Evolutionary conservation across 371 early-diverging fungal genomes (phyloP).

Genomic region (Mortierella sp.): DNA sequence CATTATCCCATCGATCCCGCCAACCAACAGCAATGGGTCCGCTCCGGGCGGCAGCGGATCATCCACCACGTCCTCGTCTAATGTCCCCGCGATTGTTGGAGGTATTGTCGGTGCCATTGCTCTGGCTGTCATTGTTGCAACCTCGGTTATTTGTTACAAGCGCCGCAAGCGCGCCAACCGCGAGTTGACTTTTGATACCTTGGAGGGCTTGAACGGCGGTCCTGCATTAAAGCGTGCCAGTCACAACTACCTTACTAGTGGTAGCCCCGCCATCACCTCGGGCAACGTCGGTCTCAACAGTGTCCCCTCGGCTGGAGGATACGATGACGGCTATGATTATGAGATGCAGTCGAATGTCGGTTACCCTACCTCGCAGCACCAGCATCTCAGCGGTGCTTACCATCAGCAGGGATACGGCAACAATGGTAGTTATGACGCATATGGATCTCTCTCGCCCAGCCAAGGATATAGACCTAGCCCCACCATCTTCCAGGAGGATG

Average conservation of each 20-base stretch:
- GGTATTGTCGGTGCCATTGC: constrained; percentile 33
- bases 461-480: constrained; percentile 22
- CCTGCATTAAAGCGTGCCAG: constrained; percentile 12
- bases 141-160: constrained; percentile 34
- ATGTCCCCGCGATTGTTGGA: constrained; percentile 39
- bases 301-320: constrained; percentile 20
- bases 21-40: not conserved
- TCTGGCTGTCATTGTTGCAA: constrained; percentile 23
- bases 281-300: constrained; percentile 18
- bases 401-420: constrained; percentile 20
- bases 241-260: constrained; percentile 1
- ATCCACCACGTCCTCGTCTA: constrained; percentile 21
- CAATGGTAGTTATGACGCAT: constrained; percentile 17
- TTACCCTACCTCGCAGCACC: constrained; percentile 12
- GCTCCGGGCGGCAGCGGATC: not conserved
- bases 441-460: not conserved
- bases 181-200: constrained; percentile 31
- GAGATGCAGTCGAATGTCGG: constrained; percentile 35
- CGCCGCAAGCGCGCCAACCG: constrained; percentile 27
- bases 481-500: constrained; percentile 35
- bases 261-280: constrained; percentile 18
- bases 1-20: not conserved
- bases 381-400: constrained; percentile 1
- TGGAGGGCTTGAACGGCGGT: constrained; percentile 17
- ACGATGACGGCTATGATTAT: constrained; percentile 40